Evolutionary conservation across 192 early-diverging fungal species (phyloP).

Genomic region (Umbelopsis sp.): DNA sequence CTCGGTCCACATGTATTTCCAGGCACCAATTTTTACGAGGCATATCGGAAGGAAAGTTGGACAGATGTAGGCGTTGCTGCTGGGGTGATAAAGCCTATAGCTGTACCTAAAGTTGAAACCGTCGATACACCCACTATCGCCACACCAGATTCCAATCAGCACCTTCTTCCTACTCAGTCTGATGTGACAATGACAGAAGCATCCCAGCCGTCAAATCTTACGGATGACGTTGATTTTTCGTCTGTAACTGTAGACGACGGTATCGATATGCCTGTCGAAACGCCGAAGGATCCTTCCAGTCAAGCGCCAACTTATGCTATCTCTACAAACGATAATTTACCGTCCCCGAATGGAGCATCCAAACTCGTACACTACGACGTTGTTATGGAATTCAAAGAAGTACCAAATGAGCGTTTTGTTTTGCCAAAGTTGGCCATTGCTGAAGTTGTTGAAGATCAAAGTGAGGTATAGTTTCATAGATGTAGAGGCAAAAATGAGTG

Average conservation of each 20-base stretch:
- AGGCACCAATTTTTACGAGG: constrained; percentile 49
- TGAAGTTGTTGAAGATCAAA: constrained; percentile 31
- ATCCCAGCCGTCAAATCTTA: background rate
- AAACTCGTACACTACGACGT: constrained; percentile 39
- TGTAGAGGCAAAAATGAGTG: background rate
- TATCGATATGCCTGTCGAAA: no score
- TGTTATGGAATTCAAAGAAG: constrained; percentile 61
- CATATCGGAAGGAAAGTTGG: constrained; percentile 21
- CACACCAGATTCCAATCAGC: background rate
- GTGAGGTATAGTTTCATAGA: constrained; percentile 10
- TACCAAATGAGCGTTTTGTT: constrained; percentile 45
- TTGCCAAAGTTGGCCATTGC: constrained; percentile 60
- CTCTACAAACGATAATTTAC: background rate
- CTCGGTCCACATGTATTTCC: constrained; percentile 59
- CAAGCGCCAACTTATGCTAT: background rate
- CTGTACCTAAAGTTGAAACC: background rate
- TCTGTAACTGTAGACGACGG: no score
- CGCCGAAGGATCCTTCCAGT: background rate
- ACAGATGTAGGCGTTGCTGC: constrained; percentile 16
- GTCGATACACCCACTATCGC: background rate
- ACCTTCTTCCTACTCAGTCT: background rate
- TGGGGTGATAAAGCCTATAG: background rate
- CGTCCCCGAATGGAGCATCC: background rate
- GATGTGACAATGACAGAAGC: background rate
- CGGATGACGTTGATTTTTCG: background rate